These are phyloP conservation scores for Capronia coronata DNA, from an alignment of 2,329 filamentous ascomycete species.

Conservation along the genomic window DNA sequence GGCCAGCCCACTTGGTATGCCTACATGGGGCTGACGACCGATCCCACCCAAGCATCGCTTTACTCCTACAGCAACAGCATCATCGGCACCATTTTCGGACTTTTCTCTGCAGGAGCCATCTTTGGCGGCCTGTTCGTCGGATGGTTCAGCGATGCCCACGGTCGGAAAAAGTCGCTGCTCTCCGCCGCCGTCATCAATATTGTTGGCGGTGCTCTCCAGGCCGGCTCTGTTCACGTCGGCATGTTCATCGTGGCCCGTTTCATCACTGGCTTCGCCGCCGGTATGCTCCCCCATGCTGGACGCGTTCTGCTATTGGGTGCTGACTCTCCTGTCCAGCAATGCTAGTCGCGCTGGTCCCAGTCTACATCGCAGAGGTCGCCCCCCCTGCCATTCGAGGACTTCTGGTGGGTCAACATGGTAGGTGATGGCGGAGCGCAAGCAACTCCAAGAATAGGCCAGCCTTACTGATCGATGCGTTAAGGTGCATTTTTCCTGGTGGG, in stretches of 20 bases:
- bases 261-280: background rate
- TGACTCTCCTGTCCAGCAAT: too few relatives aligned
- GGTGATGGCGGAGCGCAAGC: too few relatives aligned
- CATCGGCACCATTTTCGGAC: slow-evolving; percentile 42
- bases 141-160: slow-evolving; percentile 33
- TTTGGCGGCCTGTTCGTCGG: slow-evolving; percentile 30
- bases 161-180: slow-evolving; percentile 37
- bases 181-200: slow-evolving; percentile 24
- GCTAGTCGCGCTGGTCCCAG: slow-evolving; percentile 21
- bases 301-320: too few relatives aligned
- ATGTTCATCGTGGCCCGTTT: too few relatives aligned
- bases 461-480: too few relatives aligned
- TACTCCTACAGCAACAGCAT: too few relatives aligned
- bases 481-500: slow-evolving; percentile 26
- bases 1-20: too few relatives aligned
- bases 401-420: slow-evolving; percentile 25
- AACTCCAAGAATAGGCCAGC: too few relatives aligned
- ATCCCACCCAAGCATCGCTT: too few relatives aligned
- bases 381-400: slow-evolving; percentile 20
- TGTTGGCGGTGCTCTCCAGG: slow-evolving; percentile 24
- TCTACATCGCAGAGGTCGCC: slow-evolving; percentile 23
- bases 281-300: too few relatives aligned
- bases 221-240: slow-evolving; percentile 17
- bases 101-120: slow-evolving; percentile 40
- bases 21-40: too few relatives aligned